Evolutionary conservation across 2,329 filamentous ascomycete genomes (phyloP).

Genomic region (Talaromyces amestolkiae): DNA sequence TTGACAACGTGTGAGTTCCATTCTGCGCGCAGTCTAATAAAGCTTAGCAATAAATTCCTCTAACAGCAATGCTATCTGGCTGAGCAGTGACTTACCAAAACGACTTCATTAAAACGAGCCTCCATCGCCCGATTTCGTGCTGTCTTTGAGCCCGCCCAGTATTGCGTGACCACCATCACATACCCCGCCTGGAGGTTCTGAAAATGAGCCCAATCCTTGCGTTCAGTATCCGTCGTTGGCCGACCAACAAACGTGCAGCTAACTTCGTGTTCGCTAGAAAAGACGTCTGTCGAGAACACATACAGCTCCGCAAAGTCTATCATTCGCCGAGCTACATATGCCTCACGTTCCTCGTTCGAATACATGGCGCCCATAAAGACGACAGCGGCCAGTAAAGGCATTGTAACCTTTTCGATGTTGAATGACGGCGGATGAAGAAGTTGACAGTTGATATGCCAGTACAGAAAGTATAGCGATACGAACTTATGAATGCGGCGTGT

Average conservation of each 20-base stretch:
- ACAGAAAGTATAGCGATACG: constrained; percentile 43
- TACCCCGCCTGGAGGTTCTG: constrained; percentile 45
- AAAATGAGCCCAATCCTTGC: constrained; percentile 36
- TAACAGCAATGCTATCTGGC: not conserved
- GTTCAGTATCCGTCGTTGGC: constrained; percentile 24
- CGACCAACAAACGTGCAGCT: constrained; percentile 31
- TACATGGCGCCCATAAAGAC: constrained; percentile 48
- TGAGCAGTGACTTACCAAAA: constrained; percentile 33
- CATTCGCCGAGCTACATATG: constrained; percentile 38
- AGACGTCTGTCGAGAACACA: constrained; percentile 44
- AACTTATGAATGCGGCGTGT: constrained; percentile 44
- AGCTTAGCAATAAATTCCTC: not conserved
- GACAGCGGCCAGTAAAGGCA: constrained; percentile 41
- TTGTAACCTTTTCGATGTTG: constrained; percentile 35
- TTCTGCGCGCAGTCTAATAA: constrained; percentile 38
- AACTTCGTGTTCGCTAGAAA: constrained; percentile 42
- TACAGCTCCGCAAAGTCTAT: constrained; percentile 46
- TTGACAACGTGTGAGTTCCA: constrained; percentile 37
- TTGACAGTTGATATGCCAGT: constrained; percentile 46
- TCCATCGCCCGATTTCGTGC: constrained; percentile 45
- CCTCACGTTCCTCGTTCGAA: constrained; percentile 40
- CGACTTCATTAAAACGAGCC: constrained; percentile 42
- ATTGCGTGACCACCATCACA: constrained; percentile 43
- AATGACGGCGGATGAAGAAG: constrained; percentile 46
- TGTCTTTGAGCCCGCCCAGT: constrained; percentile 43